Evolutionary conservation across 2,329 filamentous ascomycete species (phyloP), one percentile per base, ranked within the genome.

Genomic region (Exophiala oligosperma): DNA sequence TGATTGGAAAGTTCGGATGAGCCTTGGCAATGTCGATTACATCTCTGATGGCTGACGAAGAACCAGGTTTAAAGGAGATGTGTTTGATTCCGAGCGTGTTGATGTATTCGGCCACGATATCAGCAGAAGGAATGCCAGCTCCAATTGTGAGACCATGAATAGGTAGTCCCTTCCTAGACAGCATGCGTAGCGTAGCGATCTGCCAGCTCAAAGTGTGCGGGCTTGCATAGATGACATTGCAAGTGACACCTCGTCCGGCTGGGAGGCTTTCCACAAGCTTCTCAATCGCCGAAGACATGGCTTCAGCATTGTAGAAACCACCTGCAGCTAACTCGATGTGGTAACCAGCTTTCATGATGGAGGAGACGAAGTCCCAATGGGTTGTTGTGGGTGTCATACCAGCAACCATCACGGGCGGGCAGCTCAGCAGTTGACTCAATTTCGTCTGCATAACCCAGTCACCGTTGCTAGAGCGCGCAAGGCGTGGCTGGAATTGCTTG

Each of bases 391-490:
- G 92, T 1, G 92, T 96, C 92, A 97, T 97, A 72, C 92, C 92
- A 57, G 92, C 91, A 60, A 96, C 91, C 79, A 97, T 88, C 62
- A 97, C 79, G 0, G 92, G 92, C 6, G 92, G 91, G 3, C 94
- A 79, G 67, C 92, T 92, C 17, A 96, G 79, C 21, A 96, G 79
- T 66, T 91, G 84, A 74, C 89, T 94, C 88, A 97, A 94, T 79
- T 96, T 97, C 61, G 94, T 99, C 72, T 97, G 92, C 47, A 99
- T 91, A 67, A 89, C 97, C 1, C 91, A 96, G 70, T 92, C 84
- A 21, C 94, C 93, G 56, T 85, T 86, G 11, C 92, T 93, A 12
- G 90, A 96, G 77, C 90, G 94, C 67, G 96, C 87, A 44, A 99
- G 82, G 59, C 87, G 89, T n/a, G 95, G 94, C 8, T 93, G 92